Base-by-base conservation (phyloP, 192 early-diverging fungal species). In the Kappamyces sp. region DNA sequence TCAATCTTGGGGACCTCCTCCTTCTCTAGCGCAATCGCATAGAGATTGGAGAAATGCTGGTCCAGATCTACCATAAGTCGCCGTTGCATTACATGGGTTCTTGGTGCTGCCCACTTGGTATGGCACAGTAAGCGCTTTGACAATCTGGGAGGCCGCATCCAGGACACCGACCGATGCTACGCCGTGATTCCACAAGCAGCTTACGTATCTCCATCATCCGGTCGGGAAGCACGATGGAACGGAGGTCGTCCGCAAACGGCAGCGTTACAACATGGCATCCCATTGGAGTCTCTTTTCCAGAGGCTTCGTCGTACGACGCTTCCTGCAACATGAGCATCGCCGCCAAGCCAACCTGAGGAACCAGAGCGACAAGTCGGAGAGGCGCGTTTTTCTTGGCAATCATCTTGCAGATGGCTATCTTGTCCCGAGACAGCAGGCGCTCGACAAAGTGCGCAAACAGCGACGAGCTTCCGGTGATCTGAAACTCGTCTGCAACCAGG, bases 231-330 rank as follows among this genome's bases (percentile, higher is more conserved):
- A 58, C 37, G 38, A 74, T 34, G 32, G 35, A 37, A 7, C 90
- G 72, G 41, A 86, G 72, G 57, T 92, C 90, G 58, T 92, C 88
- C n/a, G 75, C 80, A 74, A 79, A 92, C 12, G 90, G 90, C 34
- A 92, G 51, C 34, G 63, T 67, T 40, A 87, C 71, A 33, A 87
- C 51, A 51, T 87, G 68, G 47, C 90, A 82, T 4, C 88, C 90
- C 5, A 75, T 80, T 8, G 87, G 85, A 10, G 65, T 61, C 23
- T 77, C 59, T 60, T 79, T 66, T 7, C 51, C 68, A 36, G 68
- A 70, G 42, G 73, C 44, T 13, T 73, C 66, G 51, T 80, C 76
- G 8, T 77, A 64, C 3, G 67, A 62, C 51, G 84, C 85, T 36
- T 66, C 50, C 79, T 77, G 55, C 12, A 40, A 59, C 35, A 58